Conservation (phyloP, 2,329 filamentous ascomycete species). For the Cladosporium sp. region DNA sequence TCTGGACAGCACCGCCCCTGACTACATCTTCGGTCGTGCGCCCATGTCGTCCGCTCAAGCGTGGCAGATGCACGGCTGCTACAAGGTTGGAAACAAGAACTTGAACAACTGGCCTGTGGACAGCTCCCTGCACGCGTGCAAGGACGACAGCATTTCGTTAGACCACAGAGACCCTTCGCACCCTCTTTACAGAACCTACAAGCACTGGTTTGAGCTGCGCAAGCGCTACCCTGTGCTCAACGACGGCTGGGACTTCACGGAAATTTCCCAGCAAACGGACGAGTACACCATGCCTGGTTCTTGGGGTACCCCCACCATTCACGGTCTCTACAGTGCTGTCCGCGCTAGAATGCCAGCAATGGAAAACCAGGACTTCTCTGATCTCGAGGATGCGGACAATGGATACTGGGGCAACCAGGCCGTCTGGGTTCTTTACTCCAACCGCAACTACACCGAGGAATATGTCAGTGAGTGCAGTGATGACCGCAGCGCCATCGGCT, state of each 20-base stretch:
- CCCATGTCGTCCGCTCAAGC: constrained; percentile 56
- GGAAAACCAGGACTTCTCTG: constrained; percentile 46
- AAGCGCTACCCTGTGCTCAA: constrained; percentile 52
- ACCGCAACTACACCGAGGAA: constrained; percentile 42
- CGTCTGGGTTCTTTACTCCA: constrained; percentile 49
- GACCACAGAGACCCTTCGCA: constrained; percentile 59
- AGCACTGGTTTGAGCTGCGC: constrained; percentile 56
- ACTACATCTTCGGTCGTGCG: constrained; percentile 61
- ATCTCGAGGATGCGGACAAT: constrained; percentile 34
- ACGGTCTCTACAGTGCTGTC: constrained; percentile 55
- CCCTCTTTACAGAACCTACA: constrained; percentile 55
- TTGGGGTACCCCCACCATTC: constrained; percentile 48
- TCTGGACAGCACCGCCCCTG: constrained; percentile 56
- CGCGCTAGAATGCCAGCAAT: constrained; percentile 26
- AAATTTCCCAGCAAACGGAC: constrained; percentile 52
- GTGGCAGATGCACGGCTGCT: constrained; percentile 62
- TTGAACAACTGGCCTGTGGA: constrained; percentile 55
- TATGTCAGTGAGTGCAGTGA: constrained; percentile 55
- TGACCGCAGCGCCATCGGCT: constrained; percentile 45
- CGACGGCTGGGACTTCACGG: constrained; percentile 51
- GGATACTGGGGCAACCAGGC: constrained; percentile 38
- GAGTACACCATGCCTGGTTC: constrained; percentile 48
- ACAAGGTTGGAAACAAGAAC: constrained; percentile 49
- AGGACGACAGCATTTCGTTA: constrained; percentile 50
- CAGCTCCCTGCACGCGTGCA: constrained; percentile 48